Percentiles rank a stretch among this genome's conserved stretches.
Evolutionary conservation across 331 rosid species (phyloP).

Genomic region (Quercus tomentella): DNA sequence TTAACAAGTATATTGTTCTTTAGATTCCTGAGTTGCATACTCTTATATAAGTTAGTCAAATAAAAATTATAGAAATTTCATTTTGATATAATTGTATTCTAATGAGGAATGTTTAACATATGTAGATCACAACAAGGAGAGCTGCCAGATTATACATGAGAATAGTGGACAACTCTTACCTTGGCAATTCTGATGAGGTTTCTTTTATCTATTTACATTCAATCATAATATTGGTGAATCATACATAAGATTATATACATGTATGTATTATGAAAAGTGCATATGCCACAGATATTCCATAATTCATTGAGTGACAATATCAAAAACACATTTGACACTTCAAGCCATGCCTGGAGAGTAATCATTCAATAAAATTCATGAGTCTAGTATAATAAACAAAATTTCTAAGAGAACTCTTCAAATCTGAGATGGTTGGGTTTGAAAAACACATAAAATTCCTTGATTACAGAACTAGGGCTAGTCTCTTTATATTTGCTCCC

Average conservation of each 20-base stretch:
- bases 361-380: neutral
- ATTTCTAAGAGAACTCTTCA: neutral
- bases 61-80: neutral
- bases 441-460: neutral
- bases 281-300: neutral
- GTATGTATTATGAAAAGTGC: neutral
- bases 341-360: neutral
- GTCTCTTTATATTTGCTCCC: neutral
- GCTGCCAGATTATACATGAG: slow-evolving; percentile 57
- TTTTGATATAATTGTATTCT: neutral
- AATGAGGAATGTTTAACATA: neutral
- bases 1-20: neutral
- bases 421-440: neutral
- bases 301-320: neutral
- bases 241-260: neutral
- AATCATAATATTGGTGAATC: neutral
- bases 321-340: neutral
- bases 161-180: slow-evolving; percentile 58
- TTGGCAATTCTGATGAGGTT: slow-evolving; percentile 72
- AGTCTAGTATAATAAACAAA: neutral
- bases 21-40: slow-evolving; percentile 1
- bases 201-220: slow-evolving; percentile 10
- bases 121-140: slow-evolving; percentile 53
- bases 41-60: slow-evolving; percentile 1
- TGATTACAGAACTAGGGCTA: neutral